These are phyloP conservation scores for Candida montana DNA, from an alignment of 805 yeast genomes.

Conservation along the genomic window DNA sequence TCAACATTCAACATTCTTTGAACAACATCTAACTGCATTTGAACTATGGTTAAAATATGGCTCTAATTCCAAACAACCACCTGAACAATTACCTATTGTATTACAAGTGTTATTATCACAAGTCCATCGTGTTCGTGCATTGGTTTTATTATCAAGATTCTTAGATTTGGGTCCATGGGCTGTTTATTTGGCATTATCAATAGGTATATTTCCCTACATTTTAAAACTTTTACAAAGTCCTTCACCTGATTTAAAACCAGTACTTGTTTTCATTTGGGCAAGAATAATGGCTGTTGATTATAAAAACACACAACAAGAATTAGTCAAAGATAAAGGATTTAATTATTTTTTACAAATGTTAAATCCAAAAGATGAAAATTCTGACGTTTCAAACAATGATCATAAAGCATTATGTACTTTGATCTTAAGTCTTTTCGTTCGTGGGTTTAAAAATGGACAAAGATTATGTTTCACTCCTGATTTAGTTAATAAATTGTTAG, in stretches of 20 bases:
- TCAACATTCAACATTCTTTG: slow-evolving; percentile 90
- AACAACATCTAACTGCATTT: slow-evolving; percentile 93
- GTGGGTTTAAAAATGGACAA: slow-evolving; percentile 77
- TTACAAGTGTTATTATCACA: slow-evolving; percentile 90
- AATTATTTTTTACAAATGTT: slow-evolving; percentile 80
- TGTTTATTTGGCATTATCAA: slow-evolving; percentile 83
- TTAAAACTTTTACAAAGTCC: slow-evolving; percentile 87
- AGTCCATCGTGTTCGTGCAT: slow-evolving; percentile 86
- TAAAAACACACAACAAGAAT: slow-evolving; percentile 83
- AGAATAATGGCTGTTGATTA: slow-evolving; percentile 94
- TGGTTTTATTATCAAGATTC: slow-evolving; percentile 76
- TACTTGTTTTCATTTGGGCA: slow-evolving; percentile 94
- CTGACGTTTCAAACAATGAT: slow-evolving; percentile 37
- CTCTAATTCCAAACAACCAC: slow-evolving; percentile 71
- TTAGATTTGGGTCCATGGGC: slow-evolving; percentile 98
- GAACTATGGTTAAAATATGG: slow-evolving; percentile 95
- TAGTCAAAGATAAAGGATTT: slow-evolving; percentile 86
- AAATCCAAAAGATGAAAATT: slow-evolving; percentile 36
- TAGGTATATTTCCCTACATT: slow-evolving; percentile 95
- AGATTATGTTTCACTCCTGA: slow-evolving; percentile 72
- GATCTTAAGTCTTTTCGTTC: slow-evolving; percentile 76
- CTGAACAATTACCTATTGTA: slow-evolving; percentile 92
- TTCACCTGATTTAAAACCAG: slow-evolving; percentile 92
- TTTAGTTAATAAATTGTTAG: slow-evolving; percentile 59
- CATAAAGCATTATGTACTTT: slow-evolving; percentile 96